phyloP scores from a whole-genome alignment of 169 alveolate genomes.

The Eimeria nieschulzi region DNA sequence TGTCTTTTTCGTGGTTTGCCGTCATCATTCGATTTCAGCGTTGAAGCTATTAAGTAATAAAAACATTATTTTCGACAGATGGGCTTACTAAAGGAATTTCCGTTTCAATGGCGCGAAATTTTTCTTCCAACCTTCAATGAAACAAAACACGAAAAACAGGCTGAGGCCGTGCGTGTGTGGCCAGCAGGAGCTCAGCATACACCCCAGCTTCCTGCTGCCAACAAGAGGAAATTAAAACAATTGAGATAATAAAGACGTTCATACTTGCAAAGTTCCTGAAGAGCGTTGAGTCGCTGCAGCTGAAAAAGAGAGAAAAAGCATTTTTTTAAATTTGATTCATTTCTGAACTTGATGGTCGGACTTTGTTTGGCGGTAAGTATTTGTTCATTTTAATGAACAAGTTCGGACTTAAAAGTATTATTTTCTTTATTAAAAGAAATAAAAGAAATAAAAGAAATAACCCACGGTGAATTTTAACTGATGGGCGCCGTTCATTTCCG shows the following conservation, averaged over 20 bases:
- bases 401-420: too few relatives aligned
- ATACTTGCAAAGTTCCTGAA: slow-evolving; percentile 37
- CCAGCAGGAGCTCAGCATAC: neutral
- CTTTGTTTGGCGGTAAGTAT: too few relatives aligned
- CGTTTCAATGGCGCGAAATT: neutral
- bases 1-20: too few relatives aligned
- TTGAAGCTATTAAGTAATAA: too few relatives aligned
- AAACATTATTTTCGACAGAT: too few relatives aligned
- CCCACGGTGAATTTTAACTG: slow-evolving; percentile 13
- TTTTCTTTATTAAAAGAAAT: neutral
- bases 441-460: neutral
- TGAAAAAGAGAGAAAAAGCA: neutral
- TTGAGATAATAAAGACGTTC: neutral
- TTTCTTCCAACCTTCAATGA: neutral
- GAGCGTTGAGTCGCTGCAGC: slow-evolving; percentile 46
- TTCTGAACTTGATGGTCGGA: too few relatives aligned
- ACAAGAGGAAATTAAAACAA: neutral
- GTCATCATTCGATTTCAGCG: too few relatives aligned
- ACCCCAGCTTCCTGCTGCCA: neutral
- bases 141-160: neutral
- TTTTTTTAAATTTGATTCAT: too few relatives aligned
- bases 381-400: too few relatives aligned
- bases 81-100: neutral
- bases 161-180: neutral
- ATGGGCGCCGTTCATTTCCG: neutral